Percentiles rank a stretch among this genome's conserved stretches.
Conservation (phyloP, 2,329 filamentous ascomycete species). For the Colletotrichum sojae region DNA sequence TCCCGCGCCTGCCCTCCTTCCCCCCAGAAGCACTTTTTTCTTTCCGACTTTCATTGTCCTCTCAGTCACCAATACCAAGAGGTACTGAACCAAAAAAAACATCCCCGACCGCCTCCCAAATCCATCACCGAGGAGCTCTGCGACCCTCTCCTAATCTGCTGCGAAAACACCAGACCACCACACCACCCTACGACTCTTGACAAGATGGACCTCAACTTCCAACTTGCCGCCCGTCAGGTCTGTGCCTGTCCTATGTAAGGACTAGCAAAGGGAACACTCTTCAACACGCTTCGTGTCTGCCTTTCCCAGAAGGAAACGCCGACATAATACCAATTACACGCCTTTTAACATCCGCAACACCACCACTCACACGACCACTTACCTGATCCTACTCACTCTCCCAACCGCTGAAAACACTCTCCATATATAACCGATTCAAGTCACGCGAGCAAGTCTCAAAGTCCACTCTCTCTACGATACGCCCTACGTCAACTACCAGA, state of each 20-base stretch:
- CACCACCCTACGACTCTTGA: constrained; percentile 24
- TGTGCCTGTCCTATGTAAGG: constrained; percentile 37
- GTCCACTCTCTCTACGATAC: neutral
- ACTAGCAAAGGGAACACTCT: constrained; percentile 28
- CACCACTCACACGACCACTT: constrained; percentile 40
- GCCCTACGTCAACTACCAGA: neutral
- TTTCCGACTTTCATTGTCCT: neutral
- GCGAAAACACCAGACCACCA: constrained; percentile 11
- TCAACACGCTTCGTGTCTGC: constrained; percentile 34
- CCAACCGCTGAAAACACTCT: constrained; percentile 7
- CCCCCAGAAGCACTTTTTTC: neutral
- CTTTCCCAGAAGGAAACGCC: constrained; percentile 24
- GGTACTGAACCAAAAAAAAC: neutral
- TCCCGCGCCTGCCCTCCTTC: constrained; percentile 24
- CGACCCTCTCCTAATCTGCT: constrained; percentile 15
- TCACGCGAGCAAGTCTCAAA: constrained; percentile 34
- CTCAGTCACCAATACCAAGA: constrained; percentile 3
- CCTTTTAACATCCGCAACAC: constrained; percentile 10
- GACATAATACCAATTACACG: constrained; percentile 9
- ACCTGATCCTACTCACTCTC: constrained; percentile 22
- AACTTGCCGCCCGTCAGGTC: constrained; percentile 42
- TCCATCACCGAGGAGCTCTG: constrained; percentile 33
- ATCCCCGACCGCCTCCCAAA: neutral
- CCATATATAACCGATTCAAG: constrained; percentile 8
- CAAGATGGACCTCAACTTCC: constrained; percentile 42